Percentiles rank a stretch among this genome's conserved stretches.
Conservation (phyloP, 2,329 filamentous ascomycete species). For the Xylariomycetidae sp. region DNA sequence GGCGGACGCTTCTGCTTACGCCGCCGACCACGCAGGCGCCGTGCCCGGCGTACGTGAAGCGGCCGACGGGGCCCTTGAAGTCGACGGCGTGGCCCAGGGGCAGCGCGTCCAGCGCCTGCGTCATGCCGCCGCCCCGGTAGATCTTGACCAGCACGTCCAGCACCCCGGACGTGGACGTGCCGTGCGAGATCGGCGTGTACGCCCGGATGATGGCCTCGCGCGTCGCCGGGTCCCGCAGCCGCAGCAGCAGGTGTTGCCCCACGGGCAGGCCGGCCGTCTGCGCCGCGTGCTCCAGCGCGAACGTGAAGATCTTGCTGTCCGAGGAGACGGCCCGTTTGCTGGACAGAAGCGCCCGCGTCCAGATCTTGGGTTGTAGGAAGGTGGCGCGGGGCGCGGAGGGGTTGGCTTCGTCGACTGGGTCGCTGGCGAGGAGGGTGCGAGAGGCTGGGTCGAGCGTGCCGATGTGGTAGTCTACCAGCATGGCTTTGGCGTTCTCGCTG, state of each 20-base stretch:
- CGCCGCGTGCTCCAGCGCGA: constrained; percentile 63
- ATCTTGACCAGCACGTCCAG: constrained; percentile 78
- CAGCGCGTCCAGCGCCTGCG: constrained; percentile 66
- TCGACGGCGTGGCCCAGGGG: constrained; percentile 69
- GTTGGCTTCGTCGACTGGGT: constrained; percentile 26
- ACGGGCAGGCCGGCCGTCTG: constrained; percentile 73
- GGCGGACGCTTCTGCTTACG: constrained; percentile 49
- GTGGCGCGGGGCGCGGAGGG: constrained; percentile 29
- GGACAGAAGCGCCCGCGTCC: constrained; percentile 68
- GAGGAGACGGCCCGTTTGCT: constrained; percentile 63
- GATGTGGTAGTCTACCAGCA: constrained; percentile 84
- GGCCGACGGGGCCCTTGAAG: constrained; percentile 83
- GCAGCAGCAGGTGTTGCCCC: constrained; percentile 83
- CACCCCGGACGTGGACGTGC: constrained; percentile 49
- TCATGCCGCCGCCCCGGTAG: constrained; percentile 82
- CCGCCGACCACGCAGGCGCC: constrained; percentile 59
- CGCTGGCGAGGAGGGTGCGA: constrained; percentile 46
- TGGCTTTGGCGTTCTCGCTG: constrained; percentile 83
- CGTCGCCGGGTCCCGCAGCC: constrained; percentile 65
- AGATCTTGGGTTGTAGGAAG: constrained; percentile 67
- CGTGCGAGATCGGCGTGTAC: constrained; percentile 77
- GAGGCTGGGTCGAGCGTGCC: constrained; percentile 64
- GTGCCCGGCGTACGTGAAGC: constrained; percentile 70
- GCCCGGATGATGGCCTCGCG: constrained; percentile 72
- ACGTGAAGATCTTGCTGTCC: constrained; percentile 77